These are phyloP conservation scores for Phanerochaete sordida DNA, from an alignment of 768 basidiomycete species.

Conservation along the genomic window DNA sequence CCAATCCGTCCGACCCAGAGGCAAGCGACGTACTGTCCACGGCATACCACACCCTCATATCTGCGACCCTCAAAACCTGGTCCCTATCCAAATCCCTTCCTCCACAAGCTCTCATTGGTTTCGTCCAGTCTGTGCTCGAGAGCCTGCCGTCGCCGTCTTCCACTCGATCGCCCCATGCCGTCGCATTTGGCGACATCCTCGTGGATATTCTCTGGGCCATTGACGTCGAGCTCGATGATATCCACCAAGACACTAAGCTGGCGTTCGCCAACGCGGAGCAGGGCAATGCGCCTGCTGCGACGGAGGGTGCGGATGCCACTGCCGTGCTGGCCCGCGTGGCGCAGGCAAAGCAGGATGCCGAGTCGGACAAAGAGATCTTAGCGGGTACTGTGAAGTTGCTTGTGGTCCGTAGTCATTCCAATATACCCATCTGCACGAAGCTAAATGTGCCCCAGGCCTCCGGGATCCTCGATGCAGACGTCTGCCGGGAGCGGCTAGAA, in stretches of 20 bases:
- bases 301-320: slow-evolving; percentile 6
- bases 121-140: slow-evolving; percentile 59
- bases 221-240: slow-evolving; percentile 74
- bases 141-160: slow-evolving; percentile 68
- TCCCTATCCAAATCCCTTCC: slow-evolving; percentile 42
- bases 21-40: slow-evolving; percentile 57
- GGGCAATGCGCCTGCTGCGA: slow-evolving; percentile 10
- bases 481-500: slow-evolving; percentile 77
- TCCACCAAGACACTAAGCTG: slow-evolving; percentile 50
- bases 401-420: slow-evolving; percentile 41
- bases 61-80: slow-evolving; percentile 41
- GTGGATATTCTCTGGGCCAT: slow-evolving; percentile 82
- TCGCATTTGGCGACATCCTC: slow-evolving; percentile 61
- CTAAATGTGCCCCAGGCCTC: slow-evolving; percentile 38
- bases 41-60: slow-evolving; percentile 65
- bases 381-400: slow-evolving; percentile 56
- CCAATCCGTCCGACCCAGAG: slow-evolving; percentile 50
- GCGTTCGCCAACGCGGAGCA: slow-evolving; percentile 24
- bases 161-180: slow-evolving; percentile 36
- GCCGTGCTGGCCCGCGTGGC: slow-evolving; percentile 16
- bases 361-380: slow-evolving; percentile 62
- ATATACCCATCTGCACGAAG: neutral
- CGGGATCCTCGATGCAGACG: slow-evolving; percentile 52
- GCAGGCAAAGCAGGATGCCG: slow-evolving; percentile 48
- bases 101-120: slow-evolving; percentile 51